phyloP scores from a whole-genome alignment of 495 filamentous ascomycete genomes.

The Lepraria neglecta region DNA sequence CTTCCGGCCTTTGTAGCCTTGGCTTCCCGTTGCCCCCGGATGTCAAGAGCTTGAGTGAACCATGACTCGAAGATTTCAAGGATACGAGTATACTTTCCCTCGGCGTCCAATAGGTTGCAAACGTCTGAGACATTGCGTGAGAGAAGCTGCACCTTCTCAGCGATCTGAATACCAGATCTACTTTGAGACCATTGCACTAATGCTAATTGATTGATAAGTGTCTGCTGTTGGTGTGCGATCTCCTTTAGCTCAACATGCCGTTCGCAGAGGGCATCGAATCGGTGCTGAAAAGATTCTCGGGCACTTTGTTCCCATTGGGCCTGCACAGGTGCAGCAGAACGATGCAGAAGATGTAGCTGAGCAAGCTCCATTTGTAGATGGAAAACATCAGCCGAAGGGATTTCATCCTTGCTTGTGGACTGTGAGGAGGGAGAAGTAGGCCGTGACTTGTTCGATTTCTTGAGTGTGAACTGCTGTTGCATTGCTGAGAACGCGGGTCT shows the following conservation, averaged over 20 bases:
- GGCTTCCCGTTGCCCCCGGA: constrained; percentile 31
- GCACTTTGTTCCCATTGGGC: constrained; percentile 37
- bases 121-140: constrained; percentile 42
- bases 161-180: constrained; percentile 33
- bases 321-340: constrained; percentile 33
- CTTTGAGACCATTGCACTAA: constrained; percentile 39
- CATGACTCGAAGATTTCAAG: constrained; percentile 42
- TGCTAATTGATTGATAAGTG: constrained; percentile 38
- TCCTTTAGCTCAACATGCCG: constrained; percentile 34
- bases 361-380: constrained; percentile 65
- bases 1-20: constrained; percentile 9
- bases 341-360: constrained; percentile 65
- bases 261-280: constrained; percentile 37
- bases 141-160: constrained; percentile 40
- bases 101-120: constrained; percentile 31
- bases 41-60: constrained; percentile 36
- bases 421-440: constrained; percentile 14
- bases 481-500: constrained; percentile 57
- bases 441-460: constrained; percentile 55
- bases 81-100: constrained; percentile 35
- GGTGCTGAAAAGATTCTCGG: constrained; percentile 34
- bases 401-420: constrained; percentile 20
- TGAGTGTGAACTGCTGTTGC: constrained; percentile 65
- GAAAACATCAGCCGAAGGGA: constrained; percentile 52
- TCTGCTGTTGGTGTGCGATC: constrained; percentile 38